Evolutionary conservation across 139 green algal genomes (phyloP).

Genomic region (Gonium pectorale): DNA sequence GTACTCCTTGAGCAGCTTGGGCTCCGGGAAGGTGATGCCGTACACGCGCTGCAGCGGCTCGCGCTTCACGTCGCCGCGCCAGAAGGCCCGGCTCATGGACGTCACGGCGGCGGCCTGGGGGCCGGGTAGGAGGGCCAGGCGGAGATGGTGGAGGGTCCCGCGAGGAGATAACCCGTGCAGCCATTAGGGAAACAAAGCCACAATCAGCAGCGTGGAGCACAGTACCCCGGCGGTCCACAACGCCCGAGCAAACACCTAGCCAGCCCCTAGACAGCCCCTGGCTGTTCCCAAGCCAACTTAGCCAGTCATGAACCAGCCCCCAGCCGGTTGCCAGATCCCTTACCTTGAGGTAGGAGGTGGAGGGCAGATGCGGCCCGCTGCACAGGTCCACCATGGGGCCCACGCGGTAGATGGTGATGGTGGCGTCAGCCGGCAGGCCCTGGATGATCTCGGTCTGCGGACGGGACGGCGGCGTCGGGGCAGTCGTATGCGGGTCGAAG

Average conservation of each 20-base stretch:
- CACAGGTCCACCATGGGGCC: conserved; percentile 98
- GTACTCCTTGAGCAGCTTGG: conserved; percentile 96
- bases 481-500: too few relatives aligned
- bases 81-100: conserved; percentile 86
- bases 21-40: conserved; percentile 96
- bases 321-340: not conserved
- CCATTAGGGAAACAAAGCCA: too few relatives aligned
- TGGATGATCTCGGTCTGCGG: conserved; percentile 94
- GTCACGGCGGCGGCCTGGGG: conserved; percentile 86
- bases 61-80: conserved; percentile 75
- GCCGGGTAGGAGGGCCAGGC: conserved; percentile 67
- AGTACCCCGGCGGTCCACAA: too few relatives aligned
- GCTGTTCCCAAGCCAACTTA: too few relatives aligned
- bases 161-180: too few relatives aligned
- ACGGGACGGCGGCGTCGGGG: too few relatives aligned
- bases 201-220: too few relatives aligned
- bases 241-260: too few relatives aligned
- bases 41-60: conserved; percentile 93
- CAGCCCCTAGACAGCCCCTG: too few relatives aligned
- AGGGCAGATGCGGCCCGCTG: conserved; percentile 93
- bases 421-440: conserved; percentile 83
- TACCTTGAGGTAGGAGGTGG: conserved; percentile 77
- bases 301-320: too few relatives aligned
- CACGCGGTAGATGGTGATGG: conserved; percentile 92
- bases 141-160: conserved; percentile 12